These are phyloP conservation scores for Blepharisma stoltei DNA, from an alignment of 73 alveolate genomes.

Conservation along the genomic window DNA sequence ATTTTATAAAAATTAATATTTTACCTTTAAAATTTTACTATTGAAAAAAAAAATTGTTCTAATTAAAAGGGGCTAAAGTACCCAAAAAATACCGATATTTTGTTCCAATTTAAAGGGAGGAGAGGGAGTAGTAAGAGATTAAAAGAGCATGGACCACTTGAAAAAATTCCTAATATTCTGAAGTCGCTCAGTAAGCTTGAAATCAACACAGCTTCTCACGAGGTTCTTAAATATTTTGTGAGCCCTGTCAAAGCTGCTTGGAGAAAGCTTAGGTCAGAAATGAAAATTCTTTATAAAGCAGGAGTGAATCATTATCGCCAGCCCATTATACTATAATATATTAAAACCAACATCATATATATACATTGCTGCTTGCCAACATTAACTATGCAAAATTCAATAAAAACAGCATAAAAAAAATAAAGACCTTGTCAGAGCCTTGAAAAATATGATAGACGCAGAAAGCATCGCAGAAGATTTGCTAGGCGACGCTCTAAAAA, in stretches of 20 bases:
- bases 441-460: conserved; percentile 37
- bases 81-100: too few relatives aligned
- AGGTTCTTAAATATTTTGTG: conserved; percentile 5
- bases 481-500: conserved; percentile 58
- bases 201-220: conserved; percentile 11
- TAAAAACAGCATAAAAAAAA: too few relatives aligned
- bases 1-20: too few relatives aligned
- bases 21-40: too few relatives aligned
- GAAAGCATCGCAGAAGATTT: conserved; percentile 56
- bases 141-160: not conserved
- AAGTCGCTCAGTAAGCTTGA: conserved; percentile 1
- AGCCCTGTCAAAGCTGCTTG: conserved; percentile 28
- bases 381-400: too few relatives aligned
- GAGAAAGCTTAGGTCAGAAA: not conserved
- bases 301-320: not conserved
- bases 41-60: too few relatives aligned
- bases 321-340: too few relatives aligned
- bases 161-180: not conserved
- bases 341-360: too few relatives aligned
- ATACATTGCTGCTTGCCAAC: too few relatives aligned
- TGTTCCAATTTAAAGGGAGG: too few relatives aligned
- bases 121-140: too few relatives aligned
- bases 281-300: not conserved
- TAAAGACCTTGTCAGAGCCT: not conserved
- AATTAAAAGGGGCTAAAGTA: too few relatives aligned